Conservation (phyloP, 2,329 filamentous ascomycete genomes). For the Fusarium secorum region DNA sequence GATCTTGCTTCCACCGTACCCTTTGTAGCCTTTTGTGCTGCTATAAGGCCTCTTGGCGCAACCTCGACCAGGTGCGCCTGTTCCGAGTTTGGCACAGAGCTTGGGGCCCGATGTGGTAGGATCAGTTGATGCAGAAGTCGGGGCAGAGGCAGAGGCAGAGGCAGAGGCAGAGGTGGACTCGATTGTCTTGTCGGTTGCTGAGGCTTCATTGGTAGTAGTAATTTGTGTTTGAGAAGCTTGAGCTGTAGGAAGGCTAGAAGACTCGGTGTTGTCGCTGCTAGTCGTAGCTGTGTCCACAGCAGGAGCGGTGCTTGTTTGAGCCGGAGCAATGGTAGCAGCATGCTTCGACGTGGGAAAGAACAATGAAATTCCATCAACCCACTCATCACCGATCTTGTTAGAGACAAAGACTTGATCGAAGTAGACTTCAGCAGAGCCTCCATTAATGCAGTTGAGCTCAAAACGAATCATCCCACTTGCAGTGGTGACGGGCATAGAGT, state of each 20-base stretch:
- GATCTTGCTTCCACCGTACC: conserved; percentile 17
- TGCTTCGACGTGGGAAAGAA: conserved; percentile 24
- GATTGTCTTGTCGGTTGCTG: not conserved
- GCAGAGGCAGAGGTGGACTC: not conserved
- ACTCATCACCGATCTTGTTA: conserved; percentile 26
- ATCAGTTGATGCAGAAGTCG: not conserved
- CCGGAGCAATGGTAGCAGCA: conserved; percentile 3
- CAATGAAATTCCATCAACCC: conserved; percentile 29
- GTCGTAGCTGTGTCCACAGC: not conserved
- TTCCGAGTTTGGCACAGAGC: conserved; percentile 22
- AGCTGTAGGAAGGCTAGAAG: not conserved
- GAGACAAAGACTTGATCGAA: conserved; percentile 39
- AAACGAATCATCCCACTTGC: conserved; percentile 31
- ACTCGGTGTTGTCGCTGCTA: not conserved
- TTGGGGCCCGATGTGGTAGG: conserved; percentile 3
- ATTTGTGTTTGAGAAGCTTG: not conserved
- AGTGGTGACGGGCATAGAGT: conserved; percentile 21
- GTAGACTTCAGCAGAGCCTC: conserved; percentile 31
- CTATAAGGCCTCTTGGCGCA: conserved; percentile 32
- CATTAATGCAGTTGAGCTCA: conserved; percentile 25
- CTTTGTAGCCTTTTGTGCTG: conserved; percentile 27
- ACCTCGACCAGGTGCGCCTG: conserved; percentile 18
- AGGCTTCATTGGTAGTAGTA: not conserved
- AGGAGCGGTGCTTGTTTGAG: conserved; percentile 8
- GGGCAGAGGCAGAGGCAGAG: not conserved